phyloP scores from a whole-genome alignment of 345 rosid species.

The Salix arbutifolia region DNA sequence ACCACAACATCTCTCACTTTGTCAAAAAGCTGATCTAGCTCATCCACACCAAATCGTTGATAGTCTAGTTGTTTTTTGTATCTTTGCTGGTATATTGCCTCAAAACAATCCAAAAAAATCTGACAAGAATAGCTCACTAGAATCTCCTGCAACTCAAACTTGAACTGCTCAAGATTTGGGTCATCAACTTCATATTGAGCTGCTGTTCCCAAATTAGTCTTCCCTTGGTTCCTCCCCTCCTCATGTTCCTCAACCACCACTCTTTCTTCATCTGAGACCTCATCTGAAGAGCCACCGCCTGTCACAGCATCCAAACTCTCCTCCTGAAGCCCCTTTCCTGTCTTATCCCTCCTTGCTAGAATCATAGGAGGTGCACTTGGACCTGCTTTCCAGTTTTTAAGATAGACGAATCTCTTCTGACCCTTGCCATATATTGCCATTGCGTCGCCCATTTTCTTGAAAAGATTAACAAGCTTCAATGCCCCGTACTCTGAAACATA shows the following conservation, averaged over 20 bases:
- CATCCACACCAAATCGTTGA: slow-evolving; percentile 51
- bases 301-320: slow-evolving; percentile 26
- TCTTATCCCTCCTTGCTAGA: slow-evolving; percentile 52
- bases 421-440: slow-evolving; percentile 73
- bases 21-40: slow-evolving; percentile 69
- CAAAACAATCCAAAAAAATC: slow-evolving; percentile 69
- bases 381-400: slow-evolving; percentile 53
- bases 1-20: slow-evolving; percentile 63
- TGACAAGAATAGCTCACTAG: slow-evolving; percentile 76
- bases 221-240: slow-evolving; percentile 31
- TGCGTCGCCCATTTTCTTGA: slow-evolving; percentile 72
- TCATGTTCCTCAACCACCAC: slow-evolving; percentile 39
- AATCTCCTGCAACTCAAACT: slow-evolving; percentile 77
- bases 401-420: slow-evolving; percentile 62
- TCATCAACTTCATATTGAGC: slow-evolving; percentile 28
- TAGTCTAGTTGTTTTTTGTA: slow-evolving; percentile 69
- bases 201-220: slow-evolving; percentile 15
- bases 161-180: slow-evolving; percentile 55
- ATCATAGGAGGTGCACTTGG: slow-evolving; percentile 45
- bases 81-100: slow-evolving; percentile 70
- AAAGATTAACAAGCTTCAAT: slow-evolving; percentile 72
- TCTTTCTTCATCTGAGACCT: slow-evolving; percentile 63
- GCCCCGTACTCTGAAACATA: slow-evolving; percentile 74
- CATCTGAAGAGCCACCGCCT: slow-evolving; percentile 60
- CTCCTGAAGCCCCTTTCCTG: slow-evolving; percentile 43